phyloP scores from a whole-genome alignment of 1,284 basidiomycete genomes.

The Cryptococcus floricola region DNA sequence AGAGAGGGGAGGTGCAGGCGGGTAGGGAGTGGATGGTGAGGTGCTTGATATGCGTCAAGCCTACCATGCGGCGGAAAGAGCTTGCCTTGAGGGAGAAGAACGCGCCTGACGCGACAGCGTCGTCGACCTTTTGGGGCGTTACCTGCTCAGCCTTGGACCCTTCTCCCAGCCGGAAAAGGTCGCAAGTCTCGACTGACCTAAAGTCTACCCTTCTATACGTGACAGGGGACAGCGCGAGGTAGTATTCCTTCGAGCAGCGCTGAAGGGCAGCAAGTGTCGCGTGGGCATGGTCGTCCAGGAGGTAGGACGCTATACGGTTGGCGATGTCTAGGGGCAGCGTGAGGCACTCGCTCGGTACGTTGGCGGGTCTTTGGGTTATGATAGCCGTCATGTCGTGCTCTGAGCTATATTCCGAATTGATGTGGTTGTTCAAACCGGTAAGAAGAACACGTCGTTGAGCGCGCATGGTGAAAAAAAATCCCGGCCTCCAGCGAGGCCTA shows the following conservation, averaged over 20 bases:
- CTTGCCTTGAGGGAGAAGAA: slow-evolving; percentile 1
- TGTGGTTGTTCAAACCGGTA: no score
- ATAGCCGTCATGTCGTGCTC: no score
- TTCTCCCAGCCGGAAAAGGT: slow-evolving; percentile 7
- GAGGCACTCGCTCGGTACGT: no score
- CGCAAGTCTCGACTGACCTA: slow-evolving; percentile 2
- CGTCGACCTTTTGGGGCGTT: not conserved
- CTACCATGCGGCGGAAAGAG: slow-evolving; percentile 6
- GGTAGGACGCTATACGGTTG: slow-evolving; percentile 18
- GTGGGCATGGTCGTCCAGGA: slow-evolving; percentile 2
- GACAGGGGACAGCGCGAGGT: slow-evolving; percentile 18
- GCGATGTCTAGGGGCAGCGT: slow-evolving; percentile 22
- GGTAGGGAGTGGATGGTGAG: slow-evolving; percentile 14
- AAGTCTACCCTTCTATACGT: slow-evolving; percentile 19
- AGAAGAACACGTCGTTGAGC: no score
- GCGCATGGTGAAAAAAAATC: no score
- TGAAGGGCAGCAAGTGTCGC: slow-evolving; percentile 16
- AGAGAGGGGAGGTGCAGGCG: slow-evolving; percentile 4
- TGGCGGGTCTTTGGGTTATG: no score
- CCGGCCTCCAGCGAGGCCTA: not conserved
- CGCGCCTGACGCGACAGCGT: not conserved
- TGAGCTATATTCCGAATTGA: no score
- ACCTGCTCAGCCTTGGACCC: not conserved
- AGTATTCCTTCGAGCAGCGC: slow-evolving; percentile 13
- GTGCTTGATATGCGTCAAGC: slow-evolving; percentile 8